Evolutionary conservation across 164 flowering plant species (phyloP).

Genomic region (grape (Vitis vinifera)): ASM3070453v1 NC_081805.1:25667001-25667500

Average conservation of each 20-base stretch:
- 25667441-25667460: conserved; percentile 86
- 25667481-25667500: not conserved
- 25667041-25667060: conserved; percentile 5
- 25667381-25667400: conserved; percentile 74
- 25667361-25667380: conserved; percentile 85
- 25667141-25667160: too few relatives aligned
- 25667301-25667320: not conserved
- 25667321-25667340: conserved; percentile 78
- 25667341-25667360: conserved; percentile 66
- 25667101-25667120: too few relatives aligned
- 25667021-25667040: conserved; percentile 95
- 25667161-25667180: too few relatives aligned
- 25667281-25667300: too few relatives aligned
- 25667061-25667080: too few relatives aligned
- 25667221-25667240: too few relatives aligned
- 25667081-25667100: too few relatives aligned
- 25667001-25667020: conserved; percentile 78
- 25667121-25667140: too few relatives aligned
- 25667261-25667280: too few relatives aligned
- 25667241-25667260: too few relatives aligned
- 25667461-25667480: not conserved
- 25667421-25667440: conserved; percentile 64
- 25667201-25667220: too few relatives aligned
- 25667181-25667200: too few relatives aligned
- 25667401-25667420: conserved; percentile 76